These are phyloP conservation scores for Capronia epimyces DNA, from an alignment of 2,329 filamentous ascomycete species.

Conservation along the genomic window DNA sequence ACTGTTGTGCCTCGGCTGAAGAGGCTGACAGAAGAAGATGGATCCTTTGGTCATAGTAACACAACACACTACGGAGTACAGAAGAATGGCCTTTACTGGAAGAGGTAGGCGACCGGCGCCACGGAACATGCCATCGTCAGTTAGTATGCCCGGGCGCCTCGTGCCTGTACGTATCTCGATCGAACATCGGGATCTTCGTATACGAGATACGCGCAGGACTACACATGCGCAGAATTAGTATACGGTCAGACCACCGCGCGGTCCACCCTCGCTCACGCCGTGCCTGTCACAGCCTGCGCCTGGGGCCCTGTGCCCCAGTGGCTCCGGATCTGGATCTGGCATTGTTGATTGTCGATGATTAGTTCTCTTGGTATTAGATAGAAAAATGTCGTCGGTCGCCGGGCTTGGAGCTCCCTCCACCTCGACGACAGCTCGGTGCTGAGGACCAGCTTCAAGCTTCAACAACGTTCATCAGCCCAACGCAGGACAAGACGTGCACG, in stretches of 20 bases:
- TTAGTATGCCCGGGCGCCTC: neutral
- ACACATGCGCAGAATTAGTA: neutral
- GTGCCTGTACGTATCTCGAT: neutral
- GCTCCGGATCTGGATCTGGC: neutral
- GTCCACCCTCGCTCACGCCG: neutral
- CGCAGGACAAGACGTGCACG: neutral
- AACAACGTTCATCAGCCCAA: neutral
- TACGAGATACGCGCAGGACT: conserved; percentile 1
- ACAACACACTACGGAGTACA: neutral
- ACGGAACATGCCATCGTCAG: neutral
- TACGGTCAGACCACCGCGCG: neutral
- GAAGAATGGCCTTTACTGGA: neutral
- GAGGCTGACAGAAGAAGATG: neutral
- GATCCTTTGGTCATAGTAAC: neutral
- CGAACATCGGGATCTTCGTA: neutral
- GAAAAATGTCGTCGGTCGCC: neutral
- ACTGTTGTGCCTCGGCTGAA: neutral
- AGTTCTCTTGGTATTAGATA: neutral
- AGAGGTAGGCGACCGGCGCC: neutral
- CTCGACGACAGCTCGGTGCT: neutral
- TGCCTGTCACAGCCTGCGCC: neutral
- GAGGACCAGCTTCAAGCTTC: neutral
- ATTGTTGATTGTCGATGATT: neutral
- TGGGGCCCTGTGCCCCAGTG: neutral
- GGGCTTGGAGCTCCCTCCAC: neutral